phyloP scores from a whole-genome alignment of 345 rosid species.

The Cardamine chenopodiifolia region DNA sequence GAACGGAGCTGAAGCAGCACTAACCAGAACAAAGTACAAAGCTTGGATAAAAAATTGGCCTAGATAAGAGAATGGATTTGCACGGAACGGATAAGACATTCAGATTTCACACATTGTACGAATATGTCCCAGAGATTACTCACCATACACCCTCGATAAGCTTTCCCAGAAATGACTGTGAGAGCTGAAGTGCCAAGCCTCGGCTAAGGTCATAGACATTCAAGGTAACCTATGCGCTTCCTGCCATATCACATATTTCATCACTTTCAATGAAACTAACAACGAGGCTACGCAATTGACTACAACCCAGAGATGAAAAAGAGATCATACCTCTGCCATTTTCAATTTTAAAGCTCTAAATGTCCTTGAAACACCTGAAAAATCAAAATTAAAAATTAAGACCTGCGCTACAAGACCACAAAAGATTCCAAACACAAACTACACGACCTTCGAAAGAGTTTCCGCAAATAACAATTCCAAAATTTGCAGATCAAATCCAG shows the following conservation, averaged over 20 bases:
- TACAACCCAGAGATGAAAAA: background rate
- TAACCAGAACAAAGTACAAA: background rate
- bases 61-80: background rate
- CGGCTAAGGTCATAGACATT: slow-evolving; percentile 90
- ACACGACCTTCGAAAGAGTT: background rate
- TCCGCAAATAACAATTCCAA: background rate
- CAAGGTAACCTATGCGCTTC: slow-evolving; percentile 74
- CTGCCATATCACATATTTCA: slow-evolving; percentile 47
- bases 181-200: slow-evolving; percentile 93
- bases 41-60: background rate
- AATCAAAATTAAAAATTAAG: background rate
- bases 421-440: background rate
- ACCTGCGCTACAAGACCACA: background rate
- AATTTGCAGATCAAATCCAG: background rate
- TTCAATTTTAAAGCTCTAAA: background rate
- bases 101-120: background rate
- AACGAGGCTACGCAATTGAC: background rate
- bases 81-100: background rate
- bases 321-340: slow-evolving; percentile 73
- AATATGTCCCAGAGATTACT: slow-evolving; percentile 20
- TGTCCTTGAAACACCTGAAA: slow-evolving; percentile 23
- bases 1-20: background rate
- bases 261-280: background rate
- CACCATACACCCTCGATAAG: slow-evolving; percentile 92
- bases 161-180: slow-evolving; percentile 75